Base-by-base conservation (phyloP, 345 rosid species). In the Lumnitzera racemosa region DNA sequence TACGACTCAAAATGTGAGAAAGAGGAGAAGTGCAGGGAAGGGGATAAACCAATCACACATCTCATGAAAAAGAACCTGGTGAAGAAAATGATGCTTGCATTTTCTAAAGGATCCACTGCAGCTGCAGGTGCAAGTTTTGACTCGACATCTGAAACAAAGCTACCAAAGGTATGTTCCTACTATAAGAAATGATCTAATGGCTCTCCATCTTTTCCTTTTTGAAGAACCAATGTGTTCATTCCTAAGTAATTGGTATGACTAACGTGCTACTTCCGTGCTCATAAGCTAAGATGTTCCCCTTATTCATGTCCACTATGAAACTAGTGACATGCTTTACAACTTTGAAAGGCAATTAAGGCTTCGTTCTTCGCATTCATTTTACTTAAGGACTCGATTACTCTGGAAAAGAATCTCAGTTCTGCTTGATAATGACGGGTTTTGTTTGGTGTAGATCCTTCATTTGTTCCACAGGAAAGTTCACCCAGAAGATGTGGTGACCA, bases 401-500 rank as follows among this genome's bases (percentile, higher is more conserved):
- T 3, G 43, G 1, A 36, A 36, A 36, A 7, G 10, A 36, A 36
- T 36, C 7, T 36, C 43, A 61, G 11, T 61, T 59, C 24, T 0
- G 56, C 69, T 41, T 49, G 52, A 49, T 63, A 25, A 11, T 15
- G 61, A 59, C 66, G 43, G 43, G 10, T 6, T 36, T 47, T 49
- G 14, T 65, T 59, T 61, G 36, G 43, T 58, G 70, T 62, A 88
- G 96, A 83, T 88, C 64, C 78, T 85, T 50, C 86, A 85, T 13
- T 81, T 80, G 83, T 88, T 88, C 79, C 87, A 81, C 76, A 78
- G 79, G 64, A 88, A 88, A 72, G 91, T 88, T 55, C 96, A 88
- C 65, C 96, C 96, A 27, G 91, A 88, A 62, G 80, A 74, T 75
- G 61, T 84, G 68, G 47, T 74, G 59, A 48, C 83, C 12, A 56